Evolutionary conservation across 257 asterid genomes (phyloP).

Genomic region (Buddleja alternifolia): DNA sequence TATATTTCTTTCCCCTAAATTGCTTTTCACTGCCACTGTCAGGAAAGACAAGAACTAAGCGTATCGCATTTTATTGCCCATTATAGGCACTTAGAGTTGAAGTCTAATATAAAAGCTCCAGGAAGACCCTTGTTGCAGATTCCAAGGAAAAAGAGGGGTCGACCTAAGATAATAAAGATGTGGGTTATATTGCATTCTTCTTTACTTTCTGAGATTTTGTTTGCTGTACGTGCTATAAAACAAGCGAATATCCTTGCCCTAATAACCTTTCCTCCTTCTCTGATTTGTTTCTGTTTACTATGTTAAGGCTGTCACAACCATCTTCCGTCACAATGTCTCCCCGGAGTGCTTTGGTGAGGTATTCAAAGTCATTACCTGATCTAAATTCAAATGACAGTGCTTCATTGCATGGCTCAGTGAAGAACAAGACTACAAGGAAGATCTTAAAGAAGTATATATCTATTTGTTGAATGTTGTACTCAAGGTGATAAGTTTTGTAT

Average conservation of each 20-base stretch:
- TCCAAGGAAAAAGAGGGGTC: conserved; percentile 52
- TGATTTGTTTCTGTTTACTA: conserved; percentile 32
- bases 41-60: no score
- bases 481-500: conserved; percentile 8
- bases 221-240: conserved; percentile 3
- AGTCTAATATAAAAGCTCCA: conserved; percentile 37
- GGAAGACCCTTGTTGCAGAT: conserved; percentile 42
- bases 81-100: conserved; percentile 59
- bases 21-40: conserved; percentile 10
- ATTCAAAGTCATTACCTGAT: conserved; percentile 36
- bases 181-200: conserved; percentile 35
- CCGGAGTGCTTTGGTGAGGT: conserved; percentile 44
- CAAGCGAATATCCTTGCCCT: neutral
- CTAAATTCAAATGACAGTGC: conserved; percentile 47
- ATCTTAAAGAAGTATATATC: conserved; percentile 54
- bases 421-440: conserved; percentile 45
- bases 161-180: conserved; percentile 49
- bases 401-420: conserved; percentile 35
- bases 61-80: neutral
- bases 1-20: conserved; percentile 20
- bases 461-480: neutral
- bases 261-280: conserved; percentile 13
- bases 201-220: conserved; percentile 24
- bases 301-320: conserved; percentile 50
- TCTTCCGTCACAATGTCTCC: conserved; percentile 39